Conservation (phyloP, 768 basidiomycete species). For the Serpula lacrymans region DNA sequence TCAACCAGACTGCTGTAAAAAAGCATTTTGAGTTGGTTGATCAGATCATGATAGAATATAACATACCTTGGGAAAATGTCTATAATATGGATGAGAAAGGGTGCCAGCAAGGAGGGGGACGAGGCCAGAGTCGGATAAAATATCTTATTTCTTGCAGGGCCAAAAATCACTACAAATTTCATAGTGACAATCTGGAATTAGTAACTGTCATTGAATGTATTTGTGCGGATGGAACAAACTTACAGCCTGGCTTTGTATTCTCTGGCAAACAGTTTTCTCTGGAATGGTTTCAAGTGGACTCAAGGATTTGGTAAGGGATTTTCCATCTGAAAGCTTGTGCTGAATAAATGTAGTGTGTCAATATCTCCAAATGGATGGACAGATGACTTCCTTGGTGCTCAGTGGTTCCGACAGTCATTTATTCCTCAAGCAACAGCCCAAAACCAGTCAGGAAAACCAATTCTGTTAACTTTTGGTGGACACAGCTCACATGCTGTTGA, state of each 20-base stretch:
- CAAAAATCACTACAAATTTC: conserved; percentile 25
- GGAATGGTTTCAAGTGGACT: conserved; percentile 24
- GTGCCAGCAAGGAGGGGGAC: conserved; percentile 26
- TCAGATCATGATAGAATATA: conserved; percentile 15
- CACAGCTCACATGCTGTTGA: conserved; percentile 38
- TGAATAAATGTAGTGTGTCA: conserved; percentile 24
- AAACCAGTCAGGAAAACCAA: conserved; percentile 24
- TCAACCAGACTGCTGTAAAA: conserved; percentile 28
- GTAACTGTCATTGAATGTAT: conserved; percentile 45
- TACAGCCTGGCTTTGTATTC: conserved; percentile 38
- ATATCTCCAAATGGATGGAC: conserved; percentile 42
- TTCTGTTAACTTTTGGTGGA: conserved; percentile 41
- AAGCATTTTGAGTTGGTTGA: conserved; percentile 22
- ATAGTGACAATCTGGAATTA: conserved; percentile 37
- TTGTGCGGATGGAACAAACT: conserved; percentile 35
- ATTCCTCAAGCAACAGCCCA: conserved; percentile 30
- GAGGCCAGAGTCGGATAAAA: not conserved
- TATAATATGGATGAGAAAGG: conserved; percentile 40
- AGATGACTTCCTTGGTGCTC: conserved; percentile 26
- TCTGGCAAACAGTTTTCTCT: conserved; percentile 20
- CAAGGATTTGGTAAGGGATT: conserved; percentile 17
- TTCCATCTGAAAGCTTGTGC: not conserved
- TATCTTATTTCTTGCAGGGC: not conserved
- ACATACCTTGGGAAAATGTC: conserved; percentile 27
- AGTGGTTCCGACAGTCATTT: conserved; percentile 40